A percentile compares a stretch with the other conserved stretches of the same genome.
phyloP scores from a whole-genome alignment of 164 flowering plant species.

The Piper betle region DNA sequence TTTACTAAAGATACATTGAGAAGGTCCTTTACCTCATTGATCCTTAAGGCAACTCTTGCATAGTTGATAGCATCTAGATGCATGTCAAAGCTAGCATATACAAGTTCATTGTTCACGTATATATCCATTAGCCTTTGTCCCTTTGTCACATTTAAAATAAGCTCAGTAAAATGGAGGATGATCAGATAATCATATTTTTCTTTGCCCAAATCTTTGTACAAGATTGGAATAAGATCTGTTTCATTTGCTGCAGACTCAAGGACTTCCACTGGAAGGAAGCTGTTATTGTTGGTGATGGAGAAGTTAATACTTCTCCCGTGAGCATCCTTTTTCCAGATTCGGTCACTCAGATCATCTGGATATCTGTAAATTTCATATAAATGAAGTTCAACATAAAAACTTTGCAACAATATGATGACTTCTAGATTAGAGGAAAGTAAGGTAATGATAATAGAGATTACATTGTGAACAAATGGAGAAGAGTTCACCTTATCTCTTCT shows the following conservation, averaged over 20 bases:
- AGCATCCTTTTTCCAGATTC: conserved; percentile 34
- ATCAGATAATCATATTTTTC: conserved; percentile 18
- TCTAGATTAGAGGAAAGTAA: too few relatives aligned
- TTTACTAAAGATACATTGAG: conserved; percentile 39
- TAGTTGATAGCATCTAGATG: conserved; percentile 24
- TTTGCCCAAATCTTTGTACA: conserved; percentile 10
- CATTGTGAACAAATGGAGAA: too few relatives aligned
- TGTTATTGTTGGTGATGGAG: conserved; percentile 3
- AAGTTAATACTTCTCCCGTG: conserved; percentile 1
- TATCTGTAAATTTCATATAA: conserved; percentile 20
- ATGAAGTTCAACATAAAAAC: neutral
- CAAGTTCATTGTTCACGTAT: conserved; percentile 22
- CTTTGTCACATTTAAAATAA: conserved; percentile 14
- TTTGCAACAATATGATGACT: too few relatives aligned
- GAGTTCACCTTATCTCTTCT: conserved; percentile 27
- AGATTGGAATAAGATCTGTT: conserved; percentile 24
- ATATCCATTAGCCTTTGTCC: conserved; percentile 56
- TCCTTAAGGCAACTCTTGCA: conserved; percentile 11
- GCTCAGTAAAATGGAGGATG: conserved; percentile 41
- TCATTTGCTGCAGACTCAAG: conserved; percentile 36
- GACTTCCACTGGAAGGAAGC: conserved; percentile 31
- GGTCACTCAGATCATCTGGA: conserved; percentile 34
- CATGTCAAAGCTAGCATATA: conserved; percentile 23
- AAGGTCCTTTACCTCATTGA: conserved; percentile 21
- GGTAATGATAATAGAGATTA: too few relatives aligned